Base-by-base conservation (phyloP, 371 early-diverging fungal genomes). In the Mortierella sp. region DNA sequence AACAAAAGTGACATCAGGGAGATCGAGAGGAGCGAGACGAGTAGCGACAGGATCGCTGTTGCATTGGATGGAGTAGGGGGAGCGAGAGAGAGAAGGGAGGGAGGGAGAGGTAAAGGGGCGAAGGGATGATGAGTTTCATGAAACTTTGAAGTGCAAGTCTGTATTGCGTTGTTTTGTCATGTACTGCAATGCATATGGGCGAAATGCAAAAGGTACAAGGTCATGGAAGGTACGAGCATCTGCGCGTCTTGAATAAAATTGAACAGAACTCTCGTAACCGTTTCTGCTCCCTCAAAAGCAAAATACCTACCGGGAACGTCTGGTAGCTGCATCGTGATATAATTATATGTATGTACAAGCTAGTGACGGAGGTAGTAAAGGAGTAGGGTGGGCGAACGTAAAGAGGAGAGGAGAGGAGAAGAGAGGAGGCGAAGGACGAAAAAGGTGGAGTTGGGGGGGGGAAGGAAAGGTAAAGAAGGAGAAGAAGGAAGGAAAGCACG, bases 1-100 rank as follows among this genome's bases (percentile, higher is more conserved):
- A 83, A 83, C 24, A 83, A 77, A 6, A 75, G 60, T 1, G 84
- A 83, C 84, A 84, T 84, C 49, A 80, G 74, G 5, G 84, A 78
- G 68, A 84, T 84, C 11, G 81, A 80, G 27, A 81, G 27, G 18
- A 84, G 65, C 16, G 80, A 83, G 35, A 83, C 77, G 72, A 83
- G 72, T 63, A 79, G 56, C 24, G 83, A 82, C 44, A 82, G 72
- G 60, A 78, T 56, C 16, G 72, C 83, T 81, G 63, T 11, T 21
- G 24, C 8, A 21, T 14, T 6, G 58, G 41, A 60, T 38, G 8
- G 6, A 41, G 49, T 4, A 41, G 10, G 24, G 48, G 65, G 6
- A 41, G n/a, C 5, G 54, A 41, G 35, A 38, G 18, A 27, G 44
- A 44, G 71, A 21, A 12, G 27, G 32, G 51, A 49, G 55, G 18